Base-by-base conservation (phyloP, 2,329 filamentous ascomycete genomes). In the Pseudogymnoascus sp. region DNA sequence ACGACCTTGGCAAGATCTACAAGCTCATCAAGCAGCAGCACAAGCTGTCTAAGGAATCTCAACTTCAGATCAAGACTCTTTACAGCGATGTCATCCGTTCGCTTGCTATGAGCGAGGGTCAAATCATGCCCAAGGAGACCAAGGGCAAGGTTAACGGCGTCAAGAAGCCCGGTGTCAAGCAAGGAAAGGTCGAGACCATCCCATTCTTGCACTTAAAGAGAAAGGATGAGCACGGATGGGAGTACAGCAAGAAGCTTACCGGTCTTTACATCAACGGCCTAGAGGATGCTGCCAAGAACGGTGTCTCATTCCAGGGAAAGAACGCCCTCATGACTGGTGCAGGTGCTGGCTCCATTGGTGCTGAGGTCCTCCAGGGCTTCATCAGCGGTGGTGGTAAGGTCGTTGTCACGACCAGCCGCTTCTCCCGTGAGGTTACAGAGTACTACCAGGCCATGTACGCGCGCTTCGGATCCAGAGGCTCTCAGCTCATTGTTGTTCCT, bases 371-470 rank as follows among this genome's bases (percentile, higher is more conserved):
- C 12, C 93, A 97, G 77, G 95, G 95, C 64, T 83, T 99, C 67
- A 92, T 99, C 76, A 96, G 91, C 73, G 95, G 96, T 78, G 95
- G 95, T 74, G 95, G 95, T 68, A 96, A 95, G 81, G 96, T 99
- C 41, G 82, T 98, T 61, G 96, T 99, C 64, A 99, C 95, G 12
- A 99, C 95, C 16, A 96, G 91, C 73, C 88, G 95, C 70, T 99
- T 95, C 82, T 99, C 95, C 14, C 90, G 92, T 53, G 90, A 97
- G 76, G 95, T 99, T 63, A 99, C 95, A 5, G 95, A 99, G 79
- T 99, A 98, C 81, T 99, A 99, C 79, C 95, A 99, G 78, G 88
- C 91, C 63, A 98, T 99, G 90, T 99, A 99, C 77, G 90, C 93
- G 66, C 90, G 93, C 65, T 96, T 90, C 72, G 95, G 95, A 72